Conservation (phyloP, 2,329 filamentous ascomycete genomes). For the Trichophyton schoenleinii region DNA sequence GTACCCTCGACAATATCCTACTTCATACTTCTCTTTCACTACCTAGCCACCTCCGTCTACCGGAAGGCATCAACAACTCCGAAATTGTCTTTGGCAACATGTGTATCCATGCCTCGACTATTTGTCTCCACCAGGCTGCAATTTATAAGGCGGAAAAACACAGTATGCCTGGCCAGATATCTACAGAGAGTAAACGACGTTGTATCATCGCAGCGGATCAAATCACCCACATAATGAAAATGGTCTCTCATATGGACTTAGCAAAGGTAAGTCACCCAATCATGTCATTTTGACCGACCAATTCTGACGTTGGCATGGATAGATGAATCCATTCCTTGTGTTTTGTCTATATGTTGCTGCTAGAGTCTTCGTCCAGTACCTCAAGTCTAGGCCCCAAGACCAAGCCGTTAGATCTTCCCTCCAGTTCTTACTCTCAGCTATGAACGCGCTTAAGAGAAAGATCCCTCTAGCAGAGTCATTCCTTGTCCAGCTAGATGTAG, state of each 20-base stretch:
- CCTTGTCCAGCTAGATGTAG: slow-evolving; percentile 81
- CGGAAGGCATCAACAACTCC: slow-evolving; percentile 58
- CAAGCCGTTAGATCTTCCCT: slow-evolving; percentile 63
- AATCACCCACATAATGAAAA: slow-evolving; percentile 88
- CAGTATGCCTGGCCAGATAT: slow-evolving; percentile 60
- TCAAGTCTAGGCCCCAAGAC: slow-evolving; percentile 87
- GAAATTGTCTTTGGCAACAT: slow-evolving; percentile 93
- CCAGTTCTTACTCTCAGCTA: slow-evolving; percentile 80
- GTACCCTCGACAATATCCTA: slow-evolving; percentile 77
- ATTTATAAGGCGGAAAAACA: slow-evolving; percentile 96
- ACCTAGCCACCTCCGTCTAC: slow-evolving; percentile 68
- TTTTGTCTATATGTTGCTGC: slow-evolving; percentile 96
- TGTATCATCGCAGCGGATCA: slow-evolving; percentile 90
- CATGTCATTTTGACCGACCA: neutral
- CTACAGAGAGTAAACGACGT: slow-evolving; percentile 79
- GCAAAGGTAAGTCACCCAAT: slow-evolving; percentile 49
- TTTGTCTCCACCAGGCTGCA: slow-evolving; percentile 94
- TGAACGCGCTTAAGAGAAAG: slow-evolving; percentile 75
- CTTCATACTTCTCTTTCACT: slow-evolving; percentile 74
- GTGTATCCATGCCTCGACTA: slow-evolving; percentile 91
- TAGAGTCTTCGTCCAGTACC: slow-evolving; percentile 86
- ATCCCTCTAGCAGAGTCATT: slow-evolving; percentile 93
- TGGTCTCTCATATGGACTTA: slow-evolving; percentile 82
- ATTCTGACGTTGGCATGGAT: slow-evolving; percentile 12
- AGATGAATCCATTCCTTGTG: slow-evolving; percentile 93